Percentiles rank a stretch among this genome's conserved stretches.
These are phyloP conservation scores for Avena eriantha DNA, from an alignment of 176 grass and related monocot species.

Conservation along the genomic window DNA sequence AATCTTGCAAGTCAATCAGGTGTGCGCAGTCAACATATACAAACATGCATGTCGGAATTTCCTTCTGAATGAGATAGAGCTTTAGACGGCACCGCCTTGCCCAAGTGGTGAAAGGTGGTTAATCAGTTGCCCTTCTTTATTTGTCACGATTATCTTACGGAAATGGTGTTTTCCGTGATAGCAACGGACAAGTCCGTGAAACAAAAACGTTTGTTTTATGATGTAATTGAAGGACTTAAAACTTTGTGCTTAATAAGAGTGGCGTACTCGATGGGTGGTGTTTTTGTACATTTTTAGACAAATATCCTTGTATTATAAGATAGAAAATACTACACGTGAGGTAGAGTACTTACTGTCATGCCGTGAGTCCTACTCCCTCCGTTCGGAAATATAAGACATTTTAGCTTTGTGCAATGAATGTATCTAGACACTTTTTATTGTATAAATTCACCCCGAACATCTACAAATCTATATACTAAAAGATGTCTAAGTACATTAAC, in stretches of 20 bases:
- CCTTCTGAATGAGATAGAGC: not conserved
- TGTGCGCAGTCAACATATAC: not conserved
- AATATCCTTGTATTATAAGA: no score
- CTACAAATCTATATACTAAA: no score
- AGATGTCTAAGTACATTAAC: no score
- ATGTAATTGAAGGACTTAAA: no score
- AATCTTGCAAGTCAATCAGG: conserved; percentile 33
- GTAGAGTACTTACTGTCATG: no score
- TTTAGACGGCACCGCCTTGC: not conserved
- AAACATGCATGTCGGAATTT: not conserved
- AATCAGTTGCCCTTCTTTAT: not conserved
- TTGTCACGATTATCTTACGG: not conserved
- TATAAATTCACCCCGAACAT: no score
- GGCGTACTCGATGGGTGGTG: not conserved
- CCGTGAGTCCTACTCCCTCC: no score
- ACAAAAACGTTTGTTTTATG: not conserved
- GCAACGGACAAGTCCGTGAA: not conserved
- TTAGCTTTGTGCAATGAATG: no score
- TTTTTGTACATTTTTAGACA: no score
- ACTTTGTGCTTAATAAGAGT: not conserved
- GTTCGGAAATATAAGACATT: no score
- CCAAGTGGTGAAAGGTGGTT: not conserved
- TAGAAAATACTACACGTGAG: no score
- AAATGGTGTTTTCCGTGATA: not conserved
- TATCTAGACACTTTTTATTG: no score